Percentiles rank a stretch among this genome's conserved stretches.
phyloP scores from a whole-genome alignment of 2,329 filamentous ascomycete species.

The Akanthomyces muscarius region DNA sequence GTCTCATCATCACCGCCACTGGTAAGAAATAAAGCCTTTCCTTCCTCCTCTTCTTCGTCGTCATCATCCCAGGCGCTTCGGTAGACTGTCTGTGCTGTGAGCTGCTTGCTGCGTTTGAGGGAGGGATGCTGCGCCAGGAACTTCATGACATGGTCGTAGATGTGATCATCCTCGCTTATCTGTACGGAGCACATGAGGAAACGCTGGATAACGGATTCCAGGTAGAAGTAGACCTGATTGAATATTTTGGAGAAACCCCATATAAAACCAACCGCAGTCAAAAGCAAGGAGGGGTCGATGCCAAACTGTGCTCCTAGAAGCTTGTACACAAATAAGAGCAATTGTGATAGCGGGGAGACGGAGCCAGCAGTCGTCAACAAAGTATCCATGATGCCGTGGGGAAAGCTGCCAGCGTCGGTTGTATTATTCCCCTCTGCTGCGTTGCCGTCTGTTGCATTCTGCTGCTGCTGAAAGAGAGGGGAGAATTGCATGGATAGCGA shows the following conservation, averaged over 20 bases:
- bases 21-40: conserved; percentile 34
- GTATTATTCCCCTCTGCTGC: neutral
- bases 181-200: conserved; percentile 51
- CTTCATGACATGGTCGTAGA: conserved; percentile 55
- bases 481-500: conserved; percentile 10
- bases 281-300: conserved; percentile 45
- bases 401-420: conserved; percentile 17
- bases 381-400: conserved; percentile 37
- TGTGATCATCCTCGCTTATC: conserved; percentile 53
- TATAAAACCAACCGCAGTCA: conserved; percentile 43
- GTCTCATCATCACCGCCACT: conserved; percentile 37
- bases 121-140: conserved; percentile 53
- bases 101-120: conserved; percentile 46
- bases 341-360: conserved; percentile 38
- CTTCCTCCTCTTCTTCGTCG: conserved; percentile 39
- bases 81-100: conserved; percentile 53
- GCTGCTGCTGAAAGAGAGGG: conserved; percentile 2
- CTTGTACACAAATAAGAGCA: conserved; percentile 44
- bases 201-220: conserved; percentile 35
- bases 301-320: conserved; percentile 42
- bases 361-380: conserved; percentile 43
- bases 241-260: conserved; percentile 42
- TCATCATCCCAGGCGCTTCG: conserved; percentile 55
- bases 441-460: neutral
- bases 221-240: conserved; percentile 32